Conservation (phyloP, 1,284 basidiomycete genomes). For the Malassezia globosa region DNA sequence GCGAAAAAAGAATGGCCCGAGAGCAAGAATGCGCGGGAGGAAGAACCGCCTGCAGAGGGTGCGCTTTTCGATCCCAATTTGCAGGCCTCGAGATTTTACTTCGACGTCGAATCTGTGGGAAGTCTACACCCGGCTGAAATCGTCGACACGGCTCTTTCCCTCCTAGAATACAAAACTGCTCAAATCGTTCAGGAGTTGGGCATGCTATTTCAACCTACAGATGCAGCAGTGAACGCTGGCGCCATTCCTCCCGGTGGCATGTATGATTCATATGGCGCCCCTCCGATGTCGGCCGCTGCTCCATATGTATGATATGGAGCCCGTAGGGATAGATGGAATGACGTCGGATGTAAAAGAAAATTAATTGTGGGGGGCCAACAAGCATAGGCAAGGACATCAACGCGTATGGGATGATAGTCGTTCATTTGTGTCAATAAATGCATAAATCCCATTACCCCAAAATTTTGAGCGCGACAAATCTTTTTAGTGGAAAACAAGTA, state of each 20-base stretch:
- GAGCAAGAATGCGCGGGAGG: slow-evolving; percentile 35
- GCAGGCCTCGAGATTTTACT: slow-evolving; percentile 39
- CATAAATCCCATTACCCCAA: too few relatives aligned
- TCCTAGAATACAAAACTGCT: slow-evolving; percentile 39
- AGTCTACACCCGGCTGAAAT: slow-evolving; percentile 42
- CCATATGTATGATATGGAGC: background rate
- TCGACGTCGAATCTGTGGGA: slow-evolving; percentile 43
- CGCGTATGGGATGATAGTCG: background rate
- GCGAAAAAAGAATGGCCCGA: slow-evolving; percentile 44
- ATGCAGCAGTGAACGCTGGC: background rate
- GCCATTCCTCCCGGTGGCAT: background rate
- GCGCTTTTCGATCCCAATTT: slow-evolving; percentile 38
- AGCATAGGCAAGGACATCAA: too few relatives aligned
- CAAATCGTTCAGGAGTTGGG: slow-evolving; percentile 44
- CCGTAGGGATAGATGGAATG: background rate
- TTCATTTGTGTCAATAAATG: too few relatives aligned
- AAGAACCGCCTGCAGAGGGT: slow-evolving; percentile 37
- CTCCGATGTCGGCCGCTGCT: background rate
- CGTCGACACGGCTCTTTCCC: slow-evolving; percentile 34
- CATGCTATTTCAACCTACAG: slow-evolving; percentile 29
- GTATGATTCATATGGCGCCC: slow-evolving; percentile 6
- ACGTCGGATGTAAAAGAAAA: too few relatives aligned
- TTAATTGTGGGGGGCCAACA: too few relatives aligned
- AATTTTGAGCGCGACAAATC: too few relatives aligned
- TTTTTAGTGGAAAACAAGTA: too few relatives aligned